Conservation (phyloP, 2,329 filamentous ascomycete genomes). For the Fusarium caatingaense region DNA sequence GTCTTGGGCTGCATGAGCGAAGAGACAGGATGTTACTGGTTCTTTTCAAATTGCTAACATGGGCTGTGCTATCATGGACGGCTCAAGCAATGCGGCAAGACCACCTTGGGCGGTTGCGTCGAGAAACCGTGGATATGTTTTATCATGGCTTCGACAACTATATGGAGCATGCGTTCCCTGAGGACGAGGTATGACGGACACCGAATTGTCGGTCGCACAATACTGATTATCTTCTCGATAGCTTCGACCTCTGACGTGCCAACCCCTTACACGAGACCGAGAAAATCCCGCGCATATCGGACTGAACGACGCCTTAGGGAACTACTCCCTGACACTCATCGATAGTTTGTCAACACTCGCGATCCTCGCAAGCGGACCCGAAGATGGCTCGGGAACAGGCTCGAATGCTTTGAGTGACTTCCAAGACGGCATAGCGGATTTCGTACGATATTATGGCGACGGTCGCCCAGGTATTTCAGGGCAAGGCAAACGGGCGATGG, state of each 20-base stretch:
- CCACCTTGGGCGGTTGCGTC: slow-evolving; percentile 66
- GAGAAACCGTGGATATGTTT: slow-evolving; percentile 81
- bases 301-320: slow-evolving; percentile 94
- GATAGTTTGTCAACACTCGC: slow-evolving; percentile 95
- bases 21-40: slow-evolving; percentile 47
- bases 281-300: slow-evolving; percentile 83
- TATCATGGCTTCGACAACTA: slow-evolving; percentile 98
- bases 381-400: slow-evolving; percentile 52
- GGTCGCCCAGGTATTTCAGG: slow-evolving; percentile 76
- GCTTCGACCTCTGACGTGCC: slow-evolving; percentile 87
- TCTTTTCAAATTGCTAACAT: slow-evolving; percentile 41
- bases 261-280: slow-evolving; percentile 84
- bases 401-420: slow-evolving; percentile 74
- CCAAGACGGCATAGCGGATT: slow-evolving; percentile 78
- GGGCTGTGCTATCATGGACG: slow-evolving; percentile 56
- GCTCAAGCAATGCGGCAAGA: slow-evolving; percentile 65
- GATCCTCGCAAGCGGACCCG: slow-evolving; percentile 82
- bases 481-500: slow-evolving; percentile 77
- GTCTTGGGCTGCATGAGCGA: slow-evolving; percentile 36
- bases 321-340: slow-evolving; percentile 95
- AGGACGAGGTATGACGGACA: slow-evolving; percentile 76
- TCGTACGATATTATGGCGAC: slow-evolving; percentile 89
- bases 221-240: slow-evolving; percentile 51
- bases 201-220: slow-evolving; percentile 7
- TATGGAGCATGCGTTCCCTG: slow-evolving; percentile 92